These are phyloP conservation scores for Bremia lactucae DNA, from an alignment of 352 stramenopile species.

Conservation along the genomic window DNA sequence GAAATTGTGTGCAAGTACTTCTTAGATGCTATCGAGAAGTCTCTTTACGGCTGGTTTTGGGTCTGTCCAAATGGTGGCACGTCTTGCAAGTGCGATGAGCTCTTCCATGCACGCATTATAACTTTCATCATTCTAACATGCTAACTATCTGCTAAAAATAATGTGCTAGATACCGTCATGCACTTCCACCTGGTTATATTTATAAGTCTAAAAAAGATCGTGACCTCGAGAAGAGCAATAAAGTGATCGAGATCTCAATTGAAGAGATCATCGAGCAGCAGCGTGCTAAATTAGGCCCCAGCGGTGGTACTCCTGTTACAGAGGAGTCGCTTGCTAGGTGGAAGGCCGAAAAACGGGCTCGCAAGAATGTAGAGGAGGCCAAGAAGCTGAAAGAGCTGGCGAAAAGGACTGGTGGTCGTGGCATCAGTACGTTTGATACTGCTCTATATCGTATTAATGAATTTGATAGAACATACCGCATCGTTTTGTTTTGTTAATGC, in stretches of 20 bases:
- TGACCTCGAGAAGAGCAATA: constrained; percentile 74
- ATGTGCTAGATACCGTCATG: constrained; percentile 79
- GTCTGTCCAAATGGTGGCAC: constrained; percentile 79
- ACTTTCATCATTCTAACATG: too few species aligned
- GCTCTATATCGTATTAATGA: not conserved
- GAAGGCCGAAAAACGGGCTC: constrained; percentile 77
- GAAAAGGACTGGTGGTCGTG: constrained; percentile 75
- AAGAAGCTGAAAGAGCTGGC: constrained; percentile 78
- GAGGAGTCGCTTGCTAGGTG: constrained; percentile 82
- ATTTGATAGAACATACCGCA: constrained; percentile 1
- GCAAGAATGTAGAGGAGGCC: constrained; percentile 69
- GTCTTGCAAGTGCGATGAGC: constrained; percentile 47
- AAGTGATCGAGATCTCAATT: constrained; percentile 78
- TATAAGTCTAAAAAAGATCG: constrained; percentile 85
- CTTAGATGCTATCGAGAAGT: constrained; percentile 86
- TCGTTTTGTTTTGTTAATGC: constrained; percentile 9
- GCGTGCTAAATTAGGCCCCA: constrained; percentile 78
- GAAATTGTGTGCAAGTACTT: constrained; percentile 88
- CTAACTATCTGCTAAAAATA: too few species aligned
- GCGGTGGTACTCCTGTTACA: constrained; percentile 78
- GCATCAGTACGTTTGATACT: constrained; percentile 60
- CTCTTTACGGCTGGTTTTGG: constrained; percentile 87
- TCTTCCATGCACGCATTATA: not conserved
- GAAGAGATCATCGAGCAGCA: constrained; percentile 88
- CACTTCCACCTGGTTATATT: constrained; percentile 79